Conservation (phyloP, 768 basidiomycete species). For the Boletus edulis region DNA sequence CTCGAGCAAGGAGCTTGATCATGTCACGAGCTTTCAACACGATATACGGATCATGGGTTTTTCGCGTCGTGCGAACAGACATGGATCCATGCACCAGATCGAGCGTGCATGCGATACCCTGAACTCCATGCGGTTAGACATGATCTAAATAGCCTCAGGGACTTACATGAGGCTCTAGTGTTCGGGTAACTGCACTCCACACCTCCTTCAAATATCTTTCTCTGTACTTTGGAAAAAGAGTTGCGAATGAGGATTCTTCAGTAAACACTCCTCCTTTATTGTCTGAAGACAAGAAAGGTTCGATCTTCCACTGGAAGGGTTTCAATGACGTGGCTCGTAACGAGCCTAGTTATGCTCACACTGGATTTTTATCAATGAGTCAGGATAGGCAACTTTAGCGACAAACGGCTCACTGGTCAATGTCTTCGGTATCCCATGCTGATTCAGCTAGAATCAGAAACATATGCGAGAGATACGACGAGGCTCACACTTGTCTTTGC, state of each 20-base stretch:
- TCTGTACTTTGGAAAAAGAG: slow-evolving; percentile 96
- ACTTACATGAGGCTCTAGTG: slow-evolving; percentile 75
- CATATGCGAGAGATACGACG: background rate
- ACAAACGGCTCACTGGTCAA: slow-evolving; percentile 82
- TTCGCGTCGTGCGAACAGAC: slow-evolving; percentile 95
- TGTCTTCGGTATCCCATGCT: slow-evolving; percentile 99
- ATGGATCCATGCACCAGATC: slow-evolving; percentile 96
- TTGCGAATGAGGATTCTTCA: slow-evolving; percentile 97
- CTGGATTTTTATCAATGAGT: slow-evolving; percentile 27
- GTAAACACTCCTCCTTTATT: slow-evolving; percentile 82
- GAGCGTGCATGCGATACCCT: slow-evolving; percentile 90
- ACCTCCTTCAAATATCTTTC: slow-evolving; percentile 95
- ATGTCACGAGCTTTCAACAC: slow-evolving; percentile 95
- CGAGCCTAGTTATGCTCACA: slow-evolving; percentile 35
- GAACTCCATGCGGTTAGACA: slow-evolving; percentile 2
- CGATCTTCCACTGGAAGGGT: slow-evolving; percentile 75
- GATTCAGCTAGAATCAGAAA: slow-evolving; percentile 19
- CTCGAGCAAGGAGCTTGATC: slow-evolving; percentile 91
- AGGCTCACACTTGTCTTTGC: slow-evolving; percentile 91
- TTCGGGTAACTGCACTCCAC: slow-evolving; percentile 87
- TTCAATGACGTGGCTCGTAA: slow-evolving; percentile 11
- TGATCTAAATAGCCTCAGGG: slow-evolving; percentile 14
- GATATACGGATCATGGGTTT: slow-evolving; percentile 96
- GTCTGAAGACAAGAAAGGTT: slow-evolving; percentile 70
- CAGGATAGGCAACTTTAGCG: background rate